These are phyloP conservation scores for Debaryomyces tyrocola DNA, from an alignment of 805 yeast genomes.

Conservation along the genomic window DNA sequence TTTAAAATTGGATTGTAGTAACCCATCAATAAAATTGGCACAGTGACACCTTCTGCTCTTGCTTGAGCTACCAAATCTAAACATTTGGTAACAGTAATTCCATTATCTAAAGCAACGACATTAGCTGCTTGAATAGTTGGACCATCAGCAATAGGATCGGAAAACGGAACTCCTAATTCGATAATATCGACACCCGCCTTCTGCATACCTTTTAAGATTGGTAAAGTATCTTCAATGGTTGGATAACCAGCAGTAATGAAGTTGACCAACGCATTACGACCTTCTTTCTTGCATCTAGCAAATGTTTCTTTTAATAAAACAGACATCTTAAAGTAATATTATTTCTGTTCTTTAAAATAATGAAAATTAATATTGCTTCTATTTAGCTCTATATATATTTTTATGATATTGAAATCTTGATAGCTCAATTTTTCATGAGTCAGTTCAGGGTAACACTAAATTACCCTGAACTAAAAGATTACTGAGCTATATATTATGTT, in stretches of 20 bases:
- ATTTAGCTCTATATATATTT: not conserved
- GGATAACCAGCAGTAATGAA: constrained; percentile 96
- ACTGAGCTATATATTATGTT: not conserved
- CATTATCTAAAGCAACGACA: constrained; percentile 77
- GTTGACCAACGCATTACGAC: constrained; percentile 86
- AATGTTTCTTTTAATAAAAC: constrained; percentile 58
- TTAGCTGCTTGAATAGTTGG: constrained; percentile 94
- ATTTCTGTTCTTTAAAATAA: not conserved
- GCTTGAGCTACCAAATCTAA: constrained; percentile 74
- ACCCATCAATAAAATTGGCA: constrained; percentile 95
- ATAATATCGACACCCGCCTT: constrained; percentile 94
- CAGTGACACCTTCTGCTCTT: constrained; percentile 76
- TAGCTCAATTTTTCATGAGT: constrained; percentile 12
- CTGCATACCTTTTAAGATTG: constrained; percentile 83
- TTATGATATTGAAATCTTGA: not conserved
- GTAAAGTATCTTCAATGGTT: constrained; percentile 80
- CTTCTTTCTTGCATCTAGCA: constrained; percentile 57
- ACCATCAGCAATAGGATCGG: constrained; percentile 99
- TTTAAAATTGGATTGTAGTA: constrained; percentile 92
- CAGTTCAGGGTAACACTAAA: constrained; percentile 30
- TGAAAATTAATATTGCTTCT: not conserved
- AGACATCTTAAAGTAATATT: constrained; percentile 39
- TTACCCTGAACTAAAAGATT: not conserved
- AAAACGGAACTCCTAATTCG: constrained; percentile 94
- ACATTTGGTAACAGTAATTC: constrained; percentile 68